Base-by-base conservation (phyloP, 805 yeast species). In the Metschnikowia santaceciliae region DNA sequence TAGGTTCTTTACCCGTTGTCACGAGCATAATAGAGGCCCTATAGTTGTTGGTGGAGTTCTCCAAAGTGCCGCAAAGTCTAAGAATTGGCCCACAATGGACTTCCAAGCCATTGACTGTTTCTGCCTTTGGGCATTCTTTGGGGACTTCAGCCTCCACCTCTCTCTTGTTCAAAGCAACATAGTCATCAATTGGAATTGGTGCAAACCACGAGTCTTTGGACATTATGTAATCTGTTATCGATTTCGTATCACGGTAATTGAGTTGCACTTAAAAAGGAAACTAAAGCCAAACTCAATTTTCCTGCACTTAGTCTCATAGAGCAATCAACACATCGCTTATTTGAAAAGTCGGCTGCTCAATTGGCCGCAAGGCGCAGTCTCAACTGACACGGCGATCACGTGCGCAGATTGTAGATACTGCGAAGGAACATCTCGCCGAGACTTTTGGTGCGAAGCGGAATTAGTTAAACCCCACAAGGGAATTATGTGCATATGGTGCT, bases 31-130 rank as follows among this genome's bases (percentile, higher is more conserved):
- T 71, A 2, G 88, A 72, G 3, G 86, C 97, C 26, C 90, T 67
- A 70, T 90, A 91, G 40, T 78, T 71, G 26, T 64, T 56, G 6
- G 69, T 43, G 3, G 70, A 65, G 3, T 71, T 69, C 55, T 87
- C 90, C 41, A 74, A 69, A 43, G 86, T 80, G 6, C 86, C 90
- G 52, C 82, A 69, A 44, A 85, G 78, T 51, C 94, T 74, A 45
- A 91, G 68, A 32, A 84, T 71, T 0, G 98, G 98, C 1, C 98
- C 98, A 63, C 88, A 83, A 46, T 75, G 70, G 19, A 84, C 71
- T 37, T 78, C 75, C n/a, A 75, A 49, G 6, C 66, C 68, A n/a
- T 60, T 66, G 33, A 66, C 48, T 14, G 62, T 61, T 8, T 60
- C 63, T 2, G 60, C 58, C 8, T 51, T 52, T 2, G 78, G 78